Evolutionary conservation across 306 rosid species (phyloP).

Genomic region (Pterocarpus santalinus): DNA sequence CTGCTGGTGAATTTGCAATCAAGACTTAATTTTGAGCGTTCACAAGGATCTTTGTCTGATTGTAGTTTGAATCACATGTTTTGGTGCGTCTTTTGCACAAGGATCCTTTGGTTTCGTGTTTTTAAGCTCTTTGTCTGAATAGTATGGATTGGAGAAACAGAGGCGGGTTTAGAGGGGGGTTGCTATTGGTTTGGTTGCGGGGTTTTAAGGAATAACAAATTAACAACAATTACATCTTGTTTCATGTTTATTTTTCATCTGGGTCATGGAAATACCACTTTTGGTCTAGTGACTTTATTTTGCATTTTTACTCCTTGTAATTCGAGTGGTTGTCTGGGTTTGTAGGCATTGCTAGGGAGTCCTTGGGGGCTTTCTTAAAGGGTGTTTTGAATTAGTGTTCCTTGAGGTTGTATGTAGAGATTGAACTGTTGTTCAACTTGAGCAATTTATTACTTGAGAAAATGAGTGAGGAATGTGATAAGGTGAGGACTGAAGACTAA

Average conservation of each 20-base stretch:
- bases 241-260: conserved; percentile 14
- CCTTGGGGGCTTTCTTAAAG: neutral
- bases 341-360: conserved; percentile 1
- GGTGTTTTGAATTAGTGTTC: conserved; percentile 20
- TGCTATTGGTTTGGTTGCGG: neutral
- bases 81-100: conserved; percentile 41
- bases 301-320: neutral
- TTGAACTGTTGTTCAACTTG: conserved; percentile 24
- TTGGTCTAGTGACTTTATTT: conserved; percentile 10
- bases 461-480: conserved; percentile 17
- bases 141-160: conserved; percentile 24
- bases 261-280: conserved; percentile 16
- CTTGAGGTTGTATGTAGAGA: conserved; percentile 25
- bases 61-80: neutral
- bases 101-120: conserved; percentile 15
- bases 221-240: neutral
- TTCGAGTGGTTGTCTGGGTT: conserved; percentile 41
- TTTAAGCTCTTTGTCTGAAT: conserved; percentile 2
- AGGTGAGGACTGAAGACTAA: neutral
- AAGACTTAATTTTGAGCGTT: conserved; percentile 41
- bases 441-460: conserved; percentile 10
- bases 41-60: neutral
- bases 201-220: conserved; percentile 9
- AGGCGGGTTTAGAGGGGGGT: neutral
- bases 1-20: conserved; percentile 24